Evolutionary conservation across 441 rosid species (phyloP).

Genomic region (Geranium incanum): DNA sequence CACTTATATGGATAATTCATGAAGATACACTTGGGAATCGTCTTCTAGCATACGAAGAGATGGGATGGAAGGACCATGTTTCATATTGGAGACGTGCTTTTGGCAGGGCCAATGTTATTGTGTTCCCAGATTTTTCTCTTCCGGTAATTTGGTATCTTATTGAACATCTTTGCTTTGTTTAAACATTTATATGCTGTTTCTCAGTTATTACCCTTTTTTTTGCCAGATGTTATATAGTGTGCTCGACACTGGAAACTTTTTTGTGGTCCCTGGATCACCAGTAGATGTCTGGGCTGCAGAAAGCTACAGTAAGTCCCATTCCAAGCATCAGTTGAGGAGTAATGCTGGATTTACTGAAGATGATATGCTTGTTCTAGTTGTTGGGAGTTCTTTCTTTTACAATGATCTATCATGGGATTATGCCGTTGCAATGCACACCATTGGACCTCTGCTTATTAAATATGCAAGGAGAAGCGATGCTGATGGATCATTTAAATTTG

Average conservation of each 20-base stretch:
- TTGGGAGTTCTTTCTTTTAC: constrained; percentile 82
- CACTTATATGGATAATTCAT: constrained; percentile 87
- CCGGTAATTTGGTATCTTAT: constrained; percentile 48
- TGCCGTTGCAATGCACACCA: constrained; percentile 65
- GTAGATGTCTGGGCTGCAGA: constrained; percentile 91
- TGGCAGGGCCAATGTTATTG: constrained; percentile 66
- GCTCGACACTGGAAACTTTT: constrained; percentile 95
- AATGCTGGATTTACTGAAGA: constrained; percentile 48
- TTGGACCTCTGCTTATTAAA: constrained; percentile 71
- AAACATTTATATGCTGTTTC: constrained; percentile 26
- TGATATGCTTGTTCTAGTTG: constrained; percentile 70
- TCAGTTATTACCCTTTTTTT: constrained; percentile 31
- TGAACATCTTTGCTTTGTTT: constrained; percentile 12
- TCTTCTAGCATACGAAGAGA: constrained; percentile 55
- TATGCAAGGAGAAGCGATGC: constrained; percentile 63
- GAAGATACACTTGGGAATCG: constrained; percentile 79
- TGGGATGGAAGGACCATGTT: constrained; percentile 51
- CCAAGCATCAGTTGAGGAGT: constrained; percentile 55
- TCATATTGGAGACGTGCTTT: constrained; percentile 69
- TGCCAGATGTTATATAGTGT: constrained; percentile 84
- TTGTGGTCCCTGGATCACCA: constrained; percentile 90
- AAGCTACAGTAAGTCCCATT: constrained; percentile 49
- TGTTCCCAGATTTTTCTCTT: constrained; percentile 71
- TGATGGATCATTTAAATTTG: constrained; percentile 57
- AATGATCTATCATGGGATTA: constrained; percentile 80